phyloP scores from a whole-genome alignment of 2,329 filamentous ascomycete genomes.

The Aspergillus sergii region DNA sequence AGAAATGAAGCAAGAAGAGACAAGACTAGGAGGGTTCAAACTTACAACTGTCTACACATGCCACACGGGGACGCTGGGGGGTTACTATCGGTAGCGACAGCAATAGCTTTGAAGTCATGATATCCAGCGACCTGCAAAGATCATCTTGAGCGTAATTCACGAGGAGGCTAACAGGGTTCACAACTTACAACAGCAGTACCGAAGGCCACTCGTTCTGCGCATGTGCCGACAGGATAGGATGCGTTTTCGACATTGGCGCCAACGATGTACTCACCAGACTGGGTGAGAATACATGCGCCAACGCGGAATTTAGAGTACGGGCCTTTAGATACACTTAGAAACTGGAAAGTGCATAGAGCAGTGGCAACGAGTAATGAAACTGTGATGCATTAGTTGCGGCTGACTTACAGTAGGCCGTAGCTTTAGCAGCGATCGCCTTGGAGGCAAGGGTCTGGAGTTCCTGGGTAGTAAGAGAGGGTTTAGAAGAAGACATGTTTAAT shows the following conservation, averaged over 20 bases:
- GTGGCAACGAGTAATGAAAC: not conserved
- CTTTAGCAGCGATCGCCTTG: conserved; percentile 71
- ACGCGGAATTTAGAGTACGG: conserved; percentile 93
- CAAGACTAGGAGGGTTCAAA: conserved; percentile 6
- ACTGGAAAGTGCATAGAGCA: not conserved
- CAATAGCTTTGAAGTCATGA: conserved; percentile 72
- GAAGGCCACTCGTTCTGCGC: conserved; percentile 89
- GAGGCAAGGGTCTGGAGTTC: conserved; percentile 68
- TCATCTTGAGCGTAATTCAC: not conserved
- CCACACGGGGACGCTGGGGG: conserved; percentile 77
- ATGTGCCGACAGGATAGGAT: conserved; percentile 89
- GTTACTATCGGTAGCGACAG: conserved; percentile 77
- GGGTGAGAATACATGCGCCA: conserved; percentile 74
- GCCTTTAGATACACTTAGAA: conserved; percentile 44
- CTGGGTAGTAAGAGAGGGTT: conserved; percentile 53
- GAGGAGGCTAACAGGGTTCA: conserved; percentile 21
- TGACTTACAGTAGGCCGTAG: conserved; percentile 73
- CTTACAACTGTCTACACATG: conserved; percentile 90
- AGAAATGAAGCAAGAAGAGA: not conserved
- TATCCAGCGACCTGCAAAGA: conserved; percentile 45
- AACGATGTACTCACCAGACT: conserved; percentile 59
- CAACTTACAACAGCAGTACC: conserved; percentile 68
- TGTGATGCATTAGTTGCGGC: not conserved
- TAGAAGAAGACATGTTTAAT: conserved; percentile 25
- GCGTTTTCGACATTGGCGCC: conserved; percentile 96